Evolutionary conservation across 73 alveolate species (phyloP).

Genomic region (Symbiodinium pilosum): DNA sequence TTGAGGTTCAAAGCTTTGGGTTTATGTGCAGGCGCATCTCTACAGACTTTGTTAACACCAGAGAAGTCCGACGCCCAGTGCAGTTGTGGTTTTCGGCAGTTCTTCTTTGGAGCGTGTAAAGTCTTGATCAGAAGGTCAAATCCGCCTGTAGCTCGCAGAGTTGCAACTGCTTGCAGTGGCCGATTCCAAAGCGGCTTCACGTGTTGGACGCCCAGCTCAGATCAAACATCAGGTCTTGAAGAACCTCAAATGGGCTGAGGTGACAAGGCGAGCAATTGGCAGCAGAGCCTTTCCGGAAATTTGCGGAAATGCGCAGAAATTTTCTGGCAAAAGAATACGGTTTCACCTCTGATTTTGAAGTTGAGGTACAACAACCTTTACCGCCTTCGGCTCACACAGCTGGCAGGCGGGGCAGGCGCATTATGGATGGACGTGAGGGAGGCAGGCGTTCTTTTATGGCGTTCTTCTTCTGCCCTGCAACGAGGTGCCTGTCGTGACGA

Average conservation of each 20-base stretch:
- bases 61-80: neutral
- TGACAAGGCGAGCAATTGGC: constrained; percentile 39
- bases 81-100: neutral
- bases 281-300: constrained; percentile 22
- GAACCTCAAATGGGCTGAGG: neutral
- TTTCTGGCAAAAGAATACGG: neutral
- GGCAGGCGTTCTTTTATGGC: neutral
- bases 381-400: constrained; percentile 30
- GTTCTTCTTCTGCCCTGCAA: neutral
- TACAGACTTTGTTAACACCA: neutral
- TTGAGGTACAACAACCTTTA: constrained; percentile 38
- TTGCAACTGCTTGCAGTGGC: constrained; percentile 13
- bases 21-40: neutral
- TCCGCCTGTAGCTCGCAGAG: neutral
- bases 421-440: neutral
- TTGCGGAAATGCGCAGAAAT: neutral
- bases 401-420: constrained; percentile 50
- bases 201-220: neutral
- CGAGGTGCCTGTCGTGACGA: neutral
- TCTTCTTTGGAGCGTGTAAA: neutral
- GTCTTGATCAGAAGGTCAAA: neutral
- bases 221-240: neutral
- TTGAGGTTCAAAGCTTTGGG: no score
- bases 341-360: neutral
- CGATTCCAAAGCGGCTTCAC: neutral